phyloP scores from a whole-genome alignment of 2,329 filamentous ascomycete species.

The Sphaceloma murrayae region DNA sequence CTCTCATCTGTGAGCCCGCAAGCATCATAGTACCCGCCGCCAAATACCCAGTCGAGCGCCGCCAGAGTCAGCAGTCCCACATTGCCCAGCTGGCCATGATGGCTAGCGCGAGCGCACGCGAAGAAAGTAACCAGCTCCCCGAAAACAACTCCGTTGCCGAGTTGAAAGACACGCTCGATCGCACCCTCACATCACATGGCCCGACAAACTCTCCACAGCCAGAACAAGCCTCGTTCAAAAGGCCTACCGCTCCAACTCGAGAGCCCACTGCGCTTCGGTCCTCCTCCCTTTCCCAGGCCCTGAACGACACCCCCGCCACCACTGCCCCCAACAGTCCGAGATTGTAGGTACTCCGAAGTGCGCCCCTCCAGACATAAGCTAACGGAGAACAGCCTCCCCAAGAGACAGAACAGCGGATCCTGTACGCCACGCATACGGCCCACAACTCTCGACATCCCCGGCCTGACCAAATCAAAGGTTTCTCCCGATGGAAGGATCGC shows the following conservation, averaged over 20 bases:
- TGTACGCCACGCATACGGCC: constrained; percentile 77
- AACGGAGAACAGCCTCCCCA: constrained; percentile 46
- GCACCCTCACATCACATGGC: constrained; percentile 10
- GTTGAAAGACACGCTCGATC: constrained; percentile 17
- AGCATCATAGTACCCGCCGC: constrained; percentile 15
- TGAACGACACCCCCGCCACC: constrained; percentile 54
- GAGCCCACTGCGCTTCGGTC: not conserved
- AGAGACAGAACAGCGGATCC: constrained; percentile 63
- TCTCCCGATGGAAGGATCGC: constrained; percentile 94
- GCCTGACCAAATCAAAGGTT: constrained; percentile 87
- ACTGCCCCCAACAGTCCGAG: constrained; percentile 54
- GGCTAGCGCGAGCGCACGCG: constrained; percentile 21
- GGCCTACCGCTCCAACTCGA: not conserved
- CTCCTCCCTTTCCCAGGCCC: constrained; percentile 27
- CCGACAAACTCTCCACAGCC: constrained; percentile 7
- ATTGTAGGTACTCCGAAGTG: constrained; percentile 41
- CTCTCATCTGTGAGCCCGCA: constrained; percentile 17
- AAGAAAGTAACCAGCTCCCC: constrained; percentile 2
- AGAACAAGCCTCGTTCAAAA: constrained; percentile 10
- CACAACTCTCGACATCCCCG: constrained; percentile 92
- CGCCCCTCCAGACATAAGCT: constrained; percentile 16
- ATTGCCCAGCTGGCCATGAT: constrained; percentile 27
- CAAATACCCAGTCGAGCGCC: constrained; percentile 19
- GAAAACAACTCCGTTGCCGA: constrained; percentile 13
- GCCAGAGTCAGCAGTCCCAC: constrained; percentile 27